phyloP scores from a whole-genome alignment of 2,329 filamentous ascomycete genomes.

The Talaromyces sp. region DNA sequence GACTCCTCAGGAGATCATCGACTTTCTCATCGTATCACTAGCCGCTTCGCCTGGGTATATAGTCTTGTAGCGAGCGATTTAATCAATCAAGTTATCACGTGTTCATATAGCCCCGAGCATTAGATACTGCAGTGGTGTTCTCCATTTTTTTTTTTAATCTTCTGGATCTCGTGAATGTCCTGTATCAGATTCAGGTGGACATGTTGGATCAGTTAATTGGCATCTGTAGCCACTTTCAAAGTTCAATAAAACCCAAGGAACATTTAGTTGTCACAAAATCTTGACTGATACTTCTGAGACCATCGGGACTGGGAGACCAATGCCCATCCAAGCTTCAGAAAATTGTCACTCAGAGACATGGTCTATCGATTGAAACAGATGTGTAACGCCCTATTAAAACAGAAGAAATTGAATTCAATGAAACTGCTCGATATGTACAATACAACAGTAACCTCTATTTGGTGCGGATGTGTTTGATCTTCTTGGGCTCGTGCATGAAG shows the following conservation, averaged over 20 bases:
- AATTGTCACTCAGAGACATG: neutral
- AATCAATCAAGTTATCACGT: neutral
- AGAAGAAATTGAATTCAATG: neutral
- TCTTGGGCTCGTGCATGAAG: slow-evolving; percentile 79
- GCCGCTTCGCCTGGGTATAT: neutral
- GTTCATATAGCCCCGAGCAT: neutral
- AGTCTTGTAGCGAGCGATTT: neutral
- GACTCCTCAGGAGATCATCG: neutral
- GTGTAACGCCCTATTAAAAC: neutral
- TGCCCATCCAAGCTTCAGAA: neutral
- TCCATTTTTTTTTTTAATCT: neutral
- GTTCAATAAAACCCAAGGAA: neutral
- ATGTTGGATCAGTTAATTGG: neutral
- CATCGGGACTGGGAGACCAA: neutral
- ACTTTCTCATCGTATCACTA: neutral
- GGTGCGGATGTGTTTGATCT: slow-evolving; percentile 81
- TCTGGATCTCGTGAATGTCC: neutral
- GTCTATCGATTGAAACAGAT: neutral
- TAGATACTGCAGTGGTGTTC: neutral
- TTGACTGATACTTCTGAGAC: neutral
- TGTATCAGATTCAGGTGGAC: neutral
- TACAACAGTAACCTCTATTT: slow-evolving; percentile 55
- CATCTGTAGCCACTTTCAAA: neutral
- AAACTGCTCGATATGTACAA: slow-evolving; percentile 15
- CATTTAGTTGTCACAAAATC: too few species aligned